Conservation (phyloP, 2,329 filamentous ascomycete genomes). For the Trichoderma sp. region DNA sequence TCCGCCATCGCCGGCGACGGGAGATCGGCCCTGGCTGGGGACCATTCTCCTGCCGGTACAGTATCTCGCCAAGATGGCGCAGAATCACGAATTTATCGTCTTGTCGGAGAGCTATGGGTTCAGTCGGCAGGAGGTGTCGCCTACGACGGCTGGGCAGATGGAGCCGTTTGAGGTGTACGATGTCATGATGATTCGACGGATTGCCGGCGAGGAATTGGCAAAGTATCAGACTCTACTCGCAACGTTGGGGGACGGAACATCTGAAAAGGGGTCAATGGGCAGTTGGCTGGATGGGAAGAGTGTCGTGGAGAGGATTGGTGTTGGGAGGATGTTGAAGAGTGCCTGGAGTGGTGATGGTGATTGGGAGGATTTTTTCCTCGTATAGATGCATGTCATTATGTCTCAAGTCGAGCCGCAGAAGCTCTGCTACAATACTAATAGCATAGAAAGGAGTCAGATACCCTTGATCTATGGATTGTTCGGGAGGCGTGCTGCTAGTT, state of each 20-base stretch:
- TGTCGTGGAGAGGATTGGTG: slow-evolving; percentile 17
- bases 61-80: slow-evolving; percentile 18
- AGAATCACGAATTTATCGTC: slow-evolving; percentile 22
- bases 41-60: slow-evolving; percentile 18
- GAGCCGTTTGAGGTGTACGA: slow-evolving; percentile 15
- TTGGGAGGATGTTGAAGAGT: slow-evolving; percentile 19
- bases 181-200: slow-evolving; percentile 23
- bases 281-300: slow-evolving; percentile 11
- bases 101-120: slow-evolving; percentile 25
- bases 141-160: not conserved
- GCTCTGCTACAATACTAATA: no score
- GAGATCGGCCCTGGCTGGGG: slow-evolving; percentile 18
- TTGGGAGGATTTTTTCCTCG: slow-evolving; percentile 24
- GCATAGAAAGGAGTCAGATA: no score
- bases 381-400: not conserved
- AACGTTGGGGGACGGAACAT: no score
- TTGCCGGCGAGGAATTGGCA: slow-evolving; percentile 4
- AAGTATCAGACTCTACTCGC: not conserved
- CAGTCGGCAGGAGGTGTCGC: slow-evolving; percentile 17
- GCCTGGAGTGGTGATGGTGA: slow-evolving; percentile 4
- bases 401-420: no score
- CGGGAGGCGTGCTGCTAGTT: not conserved
- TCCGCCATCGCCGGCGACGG: slow-evolving; percentile 1
- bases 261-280: not conserved
- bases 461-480: no score